Base-by-base conservation (phyloP, 129 eudicot genomes). In the Lactuca sativa region DNA sequence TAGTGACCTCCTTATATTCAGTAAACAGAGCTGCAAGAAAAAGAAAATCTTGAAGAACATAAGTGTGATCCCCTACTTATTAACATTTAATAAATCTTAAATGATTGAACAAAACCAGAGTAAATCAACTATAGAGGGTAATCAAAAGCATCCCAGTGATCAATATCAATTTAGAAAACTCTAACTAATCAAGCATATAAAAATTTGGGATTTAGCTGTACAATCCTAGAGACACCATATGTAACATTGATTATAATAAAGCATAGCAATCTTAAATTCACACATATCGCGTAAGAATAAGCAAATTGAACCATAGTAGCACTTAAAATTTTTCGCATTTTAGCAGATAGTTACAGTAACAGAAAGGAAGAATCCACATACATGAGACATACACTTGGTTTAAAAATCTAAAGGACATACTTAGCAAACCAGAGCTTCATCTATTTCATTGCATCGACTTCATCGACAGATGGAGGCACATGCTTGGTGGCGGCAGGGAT, bases 401-500 rank as follows among this genome's bases (percentile, higher is more conserved):
- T 0, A 8, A 41, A 47, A 43, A 64, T 37, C 25, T 73, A 33
- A 47, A 74, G 15, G 55, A 30, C 56, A 13, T 56, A 51, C 43
- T 44, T 6, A 63, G 51, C 18, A 48, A 52, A 49, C 31, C 44
- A 54, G 18, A 21, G 38, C 75, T 58, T 60, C 68, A 49, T 15
- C 51, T 60, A 51, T n/a, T 68, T 76, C 80, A 76, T 69, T 11
- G 80, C 80, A 5, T 76, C 75, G 69, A 76, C 80, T 61, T 76
- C 80, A 40, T 69, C 80, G 8, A 75, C 80, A 16, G 80, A 0
- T 7, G 80, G 80, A 15, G 75, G 75, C 36, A 76, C 80, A 0
- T 44, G 70, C 11, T 76, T 76, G n/a, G 59, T 51, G 13, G 74
- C 73, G 18, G 78, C 59, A 4, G 95, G 86, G 21, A 86, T 67